Base-by-base conservation (phyloP, 108 stramenopile species). In the Licmophora abbreviata region DNA sequence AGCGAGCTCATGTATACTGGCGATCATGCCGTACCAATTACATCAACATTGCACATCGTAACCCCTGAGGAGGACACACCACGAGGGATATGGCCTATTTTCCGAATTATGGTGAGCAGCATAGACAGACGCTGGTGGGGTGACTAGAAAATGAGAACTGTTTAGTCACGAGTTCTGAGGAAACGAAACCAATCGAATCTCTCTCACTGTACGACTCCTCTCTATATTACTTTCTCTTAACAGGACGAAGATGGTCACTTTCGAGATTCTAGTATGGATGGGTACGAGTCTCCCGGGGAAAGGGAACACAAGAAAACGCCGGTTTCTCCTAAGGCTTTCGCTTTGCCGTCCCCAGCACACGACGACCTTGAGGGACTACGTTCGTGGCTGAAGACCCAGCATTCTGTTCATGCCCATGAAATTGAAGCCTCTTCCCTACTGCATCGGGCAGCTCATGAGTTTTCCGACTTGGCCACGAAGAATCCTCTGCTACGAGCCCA, bases 51-150 rank as follows among this genome's bases (percentile, higher is more conserved):
- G 54, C 79, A 73, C 30, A 73, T 92, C 55, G 68, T 86, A 0
- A 62, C 55, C 17, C 81, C 83, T 10, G 64, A 61, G 34, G 79
- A 91, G 37, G 82, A 80, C 42, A 54, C 69, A 28, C 82, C 90
- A 2, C 44, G 63, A 26, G 83, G 83, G 5, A 66, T 65, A 33
- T 92, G 83, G 83, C 90, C 90, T 4, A 76, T 79, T 3, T 92
- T 88, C 71, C 81, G 90, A 4, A 64, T 92, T 52, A 83, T 92
- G 90, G 85, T 87, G 58, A 52, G 85, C 55, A 46, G n/a, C 8
- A 25, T 6, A 46, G 22, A 3, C 15, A 46, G n/a, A 21, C 24
- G 21, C 26, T 21, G 8, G 17, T 44, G 7, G 17, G 7, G 8
- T 15, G 17, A 17, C 7, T 17, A 12, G 7, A 8, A 17, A 44